Percentiles rank a stretch among this genome's conserved stretches.
These are phyloP conservation scores for Knoxia roxburghii DNA, from an alignment of 257 asterid genomes.

Conservation along the genomic window DNA sequence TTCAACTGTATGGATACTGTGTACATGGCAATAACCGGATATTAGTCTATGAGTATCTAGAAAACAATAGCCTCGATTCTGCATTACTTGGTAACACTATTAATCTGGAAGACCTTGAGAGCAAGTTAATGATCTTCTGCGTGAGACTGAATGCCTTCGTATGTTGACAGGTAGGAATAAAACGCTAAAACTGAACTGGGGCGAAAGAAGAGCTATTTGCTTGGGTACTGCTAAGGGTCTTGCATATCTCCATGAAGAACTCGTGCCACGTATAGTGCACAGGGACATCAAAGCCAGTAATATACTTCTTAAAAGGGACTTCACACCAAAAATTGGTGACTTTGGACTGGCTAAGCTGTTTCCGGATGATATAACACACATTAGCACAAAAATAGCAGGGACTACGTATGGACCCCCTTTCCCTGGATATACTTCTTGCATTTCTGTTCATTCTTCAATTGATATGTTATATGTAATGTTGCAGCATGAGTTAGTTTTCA, in stretches of 20 bases:
- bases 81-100: constrained; percentile 55
- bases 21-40: constrained; percentile 57
- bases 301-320: constrained; percentile 62
- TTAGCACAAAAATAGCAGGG: constrained; percentile 91
- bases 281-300: constrained; percentile 95
- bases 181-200: constrained; percentile 56
- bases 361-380: constrained; percentile 86
- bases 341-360: constrained; percentile 93
- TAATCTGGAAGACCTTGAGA: constrained; percentile 1
- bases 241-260: constrained; percentile 82
- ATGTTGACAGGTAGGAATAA: constrained; percentile 44
- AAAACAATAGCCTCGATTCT: constrained; percentile 73
- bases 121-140: neutral
- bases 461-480: neutral
- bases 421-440: constrained; percentile 3
- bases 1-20: constrained; percentile 80
- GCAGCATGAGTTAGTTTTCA: neutral
- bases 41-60: constrained; percentile 74
- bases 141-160: constrained; percentile 15
- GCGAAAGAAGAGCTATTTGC: constrained; percentile 66
- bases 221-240: constrained; percentile 75
- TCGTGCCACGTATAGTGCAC: constrained; percentile 75
- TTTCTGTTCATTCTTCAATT: neutral
- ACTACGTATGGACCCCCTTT: constrained; percentile 60
- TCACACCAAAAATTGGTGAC: constrained; percentile 87